These are phyloP conservation scores for Pichia sp. DNA, from an alignment of 1,139 yeast genomes.

Conservation along the genomic window DNA sequence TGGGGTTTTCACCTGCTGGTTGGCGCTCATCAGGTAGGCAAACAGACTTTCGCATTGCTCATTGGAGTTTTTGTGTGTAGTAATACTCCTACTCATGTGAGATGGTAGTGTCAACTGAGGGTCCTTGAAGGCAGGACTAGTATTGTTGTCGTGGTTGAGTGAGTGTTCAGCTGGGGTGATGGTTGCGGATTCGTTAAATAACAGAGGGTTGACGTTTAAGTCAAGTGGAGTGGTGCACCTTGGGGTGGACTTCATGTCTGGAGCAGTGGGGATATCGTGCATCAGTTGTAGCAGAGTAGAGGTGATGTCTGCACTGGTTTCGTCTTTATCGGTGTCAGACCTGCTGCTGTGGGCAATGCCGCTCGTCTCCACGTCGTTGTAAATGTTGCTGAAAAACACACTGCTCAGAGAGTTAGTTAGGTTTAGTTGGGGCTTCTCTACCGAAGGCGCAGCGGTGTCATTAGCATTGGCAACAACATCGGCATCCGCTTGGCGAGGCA, in stretches of 20 bases:
- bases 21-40: background rate
- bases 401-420: constrained; percentile 7
- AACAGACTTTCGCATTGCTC: background rate
- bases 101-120: background rate
- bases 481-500: background rate
- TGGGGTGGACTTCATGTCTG: constrained; percentile 9
- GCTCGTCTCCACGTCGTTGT: background rate
- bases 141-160: background rate
- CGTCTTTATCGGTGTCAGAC: background rate
- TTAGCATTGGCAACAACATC: background rate
- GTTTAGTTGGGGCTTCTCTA: background rate
- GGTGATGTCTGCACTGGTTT: background rate
- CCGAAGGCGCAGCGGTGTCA: background rate
- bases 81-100: background rate
- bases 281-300: background rate
- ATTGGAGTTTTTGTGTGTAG: background rate
- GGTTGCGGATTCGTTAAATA: background rate
- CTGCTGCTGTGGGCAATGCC: background rate
- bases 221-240: constrained; percentile 13
- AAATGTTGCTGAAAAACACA: constrained; percentile 5
- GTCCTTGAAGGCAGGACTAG: background rate
- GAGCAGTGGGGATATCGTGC: background rate
- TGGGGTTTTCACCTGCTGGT: background rate
- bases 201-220: constrained; percentile 1
- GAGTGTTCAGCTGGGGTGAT: background rate